Evolutionary conservation across 1,284 basidiomycete genomes (phyloP).

Genomic region (Gomphus bonarii): DNA sequence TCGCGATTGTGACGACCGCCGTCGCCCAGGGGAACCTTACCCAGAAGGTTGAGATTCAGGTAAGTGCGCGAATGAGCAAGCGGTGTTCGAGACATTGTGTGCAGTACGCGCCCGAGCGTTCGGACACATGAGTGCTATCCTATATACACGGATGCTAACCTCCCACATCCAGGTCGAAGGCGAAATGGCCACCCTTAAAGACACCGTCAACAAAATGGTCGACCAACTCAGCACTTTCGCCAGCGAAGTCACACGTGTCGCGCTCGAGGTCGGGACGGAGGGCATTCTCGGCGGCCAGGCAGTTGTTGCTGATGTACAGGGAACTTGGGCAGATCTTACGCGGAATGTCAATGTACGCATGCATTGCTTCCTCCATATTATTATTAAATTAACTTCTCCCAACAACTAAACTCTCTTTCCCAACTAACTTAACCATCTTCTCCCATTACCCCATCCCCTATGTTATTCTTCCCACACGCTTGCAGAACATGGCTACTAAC

Average conservation of each 20-base stretch:
- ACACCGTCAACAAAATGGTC: conserved; percentile 84
- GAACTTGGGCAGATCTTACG: conserved; percentile 90
- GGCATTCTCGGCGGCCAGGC: conserved; percentile 93
- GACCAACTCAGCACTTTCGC: conserved; percentile 88
- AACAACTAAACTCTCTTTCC: too few relatives aligned
- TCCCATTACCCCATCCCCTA: conserved; percentile 5
- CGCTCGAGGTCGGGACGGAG: conserved; percentile 84
- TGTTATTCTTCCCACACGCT: neutral
- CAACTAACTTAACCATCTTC: neutral
- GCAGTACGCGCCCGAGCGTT: too few relatives aligned
- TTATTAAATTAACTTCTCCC: too few relatives aligned
- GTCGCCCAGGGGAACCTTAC: conserved; percentile 85
- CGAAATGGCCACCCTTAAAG: conserved; percentile 79
- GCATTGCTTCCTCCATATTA: too few relatives aligned
- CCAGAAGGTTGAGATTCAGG: conserved; percentile 80
- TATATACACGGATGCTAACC: too few relatives aligned
- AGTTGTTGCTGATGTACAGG: conserved; percentile 84
- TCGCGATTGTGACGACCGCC: conserved; percentile 87
- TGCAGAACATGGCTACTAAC: conserved; percentile 82
- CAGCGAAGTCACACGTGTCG: conserved; percentile 90
- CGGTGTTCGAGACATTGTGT: too few relatives aligned
- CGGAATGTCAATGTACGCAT: conserved; percentile 68
- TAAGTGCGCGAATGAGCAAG: too few relatives aligned
- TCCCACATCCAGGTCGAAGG: conserved; percentile 83
- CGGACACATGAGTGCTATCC: too few relatives aligned